Evolutionary conservation across 2,329 filamentous ascomycete genomes (phyloP).

Genomic region (Arthrobotrys pseudoclavata): DNA sequence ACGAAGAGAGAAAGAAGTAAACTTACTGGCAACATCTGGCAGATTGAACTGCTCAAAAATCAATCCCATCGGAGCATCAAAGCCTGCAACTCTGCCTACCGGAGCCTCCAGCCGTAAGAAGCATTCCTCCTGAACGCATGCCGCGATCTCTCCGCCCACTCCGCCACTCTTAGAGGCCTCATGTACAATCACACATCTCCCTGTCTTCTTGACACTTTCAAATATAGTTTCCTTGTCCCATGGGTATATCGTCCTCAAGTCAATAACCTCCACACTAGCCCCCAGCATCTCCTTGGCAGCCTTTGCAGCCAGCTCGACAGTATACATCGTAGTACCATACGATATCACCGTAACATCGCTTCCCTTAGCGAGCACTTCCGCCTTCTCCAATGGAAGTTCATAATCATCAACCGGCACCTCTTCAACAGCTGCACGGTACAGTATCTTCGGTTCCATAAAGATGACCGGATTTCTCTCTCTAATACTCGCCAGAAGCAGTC

Average conservation of each 20-base stretch:
- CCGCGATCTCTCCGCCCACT: constrained; percentile 88
- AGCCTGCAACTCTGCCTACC: constrained; percentile 86
- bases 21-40: constrained; percentile 88
- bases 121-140: constrained; percentile 87
- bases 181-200: constrained; percentile 87
- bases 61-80: constrained; percentile 85
- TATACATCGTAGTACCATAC: constrained; percentile 90
- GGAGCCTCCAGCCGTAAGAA: constrained; percentile 88
- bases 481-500: constrained; percentile 81
- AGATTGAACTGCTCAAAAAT: constrained; percentile 84
- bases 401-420: constrained; percentile 87
- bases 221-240: constrained; percentile 89
- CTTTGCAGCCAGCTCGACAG: constrained; percentile 81
- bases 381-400: constrained; percentile 85
- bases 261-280: constrained; percentile 85
- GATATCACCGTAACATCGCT: constrained; percentile 86
- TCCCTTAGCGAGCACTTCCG: constrained; percentile 84
- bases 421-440: constrained; percentile 91
- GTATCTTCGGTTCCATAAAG: constrained; percentile 93
- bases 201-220: constrained; percentile 87
- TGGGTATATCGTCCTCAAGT: constrained; percentile 88
- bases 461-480: constrained; percentile 85
- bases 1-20: not conserved
- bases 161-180: constrained; percentile 93
- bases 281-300: constrained; percentile 81